Evolutionary conservation across 2,329 filamentous ascomycete genomes (phyloP).

Genomic region (Aulographum hederae): DNA sequence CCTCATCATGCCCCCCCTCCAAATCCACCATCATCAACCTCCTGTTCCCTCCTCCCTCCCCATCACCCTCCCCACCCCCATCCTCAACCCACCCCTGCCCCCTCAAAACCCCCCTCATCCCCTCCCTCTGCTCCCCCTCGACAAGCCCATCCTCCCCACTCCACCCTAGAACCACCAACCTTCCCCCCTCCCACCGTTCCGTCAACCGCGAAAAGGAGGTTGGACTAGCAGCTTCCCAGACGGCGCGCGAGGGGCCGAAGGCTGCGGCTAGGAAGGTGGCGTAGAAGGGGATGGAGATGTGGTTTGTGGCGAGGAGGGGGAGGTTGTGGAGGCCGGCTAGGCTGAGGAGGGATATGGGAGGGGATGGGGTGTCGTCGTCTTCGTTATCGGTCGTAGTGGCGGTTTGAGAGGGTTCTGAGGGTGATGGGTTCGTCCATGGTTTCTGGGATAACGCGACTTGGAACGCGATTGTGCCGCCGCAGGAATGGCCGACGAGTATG

Average conservation of each 20-base stretch:
- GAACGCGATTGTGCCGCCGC: slow-evolving; percentile 43
- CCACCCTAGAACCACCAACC: slow-evolving; percentile 24
- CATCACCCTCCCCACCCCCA: slow-evolving; percentile 9
- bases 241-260: slow-evolving; percentile 35
- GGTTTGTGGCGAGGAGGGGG: slow-evolving; percentile 28
- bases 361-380: slow-evolving; percentile 9
- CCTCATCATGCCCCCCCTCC: slow-evolving; percentile 41
- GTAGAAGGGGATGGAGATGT: slow-evolving; percentile 32
- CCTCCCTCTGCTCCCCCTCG: slow-evolving; percentile 37
- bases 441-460: slow-evolving; percentile 35
- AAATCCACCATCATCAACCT: slow-evolving; percentile 25
- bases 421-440: slow-evolving; percentile 8
- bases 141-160: slow-evolving; percentile 30
- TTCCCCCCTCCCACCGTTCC: slow-evolving; percentile 20
- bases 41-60: slow-evolving; percentile 9
- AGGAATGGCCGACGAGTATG: slow-evolving; percentile 43
- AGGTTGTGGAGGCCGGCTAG: slow-evolving; percentile 52
- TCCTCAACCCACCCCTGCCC: slow-evolving; percentile 21
- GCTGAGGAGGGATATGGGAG: slow-evolving; percentile 37
- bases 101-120: slow-evolving; percentile 32
- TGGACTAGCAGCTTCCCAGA: slow-evolving; percentile 40
- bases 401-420: neutral
- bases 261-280: slow-evolving; percentile 37
- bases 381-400: slow-evolving; percentile 10
- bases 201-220: slow-evolving; percentile 22